Percentiles rank a stretch among this genome's conserved stretches.
Conservation (phyloP, 140 eudicot genomes). For the Oenanthe javanica region DNA sequence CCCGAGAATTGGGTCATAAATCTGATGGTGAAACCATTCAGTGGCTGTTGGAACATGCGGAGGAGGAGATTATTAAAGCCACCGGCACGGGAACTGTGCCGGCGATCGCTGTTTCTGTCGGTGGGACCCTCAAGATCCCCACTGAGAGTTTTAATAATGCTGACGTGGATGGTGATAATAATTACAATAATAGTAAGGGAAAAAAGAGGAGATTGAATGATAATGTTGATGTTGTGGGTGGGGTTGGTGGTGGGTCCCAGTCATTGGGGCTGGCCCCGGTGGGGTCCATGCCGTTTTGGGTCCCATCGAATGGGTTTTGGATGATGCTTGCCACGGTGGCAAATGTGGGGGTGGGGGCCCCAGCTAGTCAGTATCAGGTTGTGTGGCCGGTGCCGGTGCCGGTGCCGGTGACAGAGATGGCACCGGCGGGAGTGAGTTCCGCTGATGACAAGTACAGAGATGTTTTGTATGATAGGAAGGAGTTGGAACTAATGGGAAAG, state of each 20-base stretch:
- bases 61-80: neutral
- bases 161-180: neutral
- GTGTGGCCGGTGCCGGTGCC: neutral
- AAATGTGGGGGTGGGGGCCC: neutral
- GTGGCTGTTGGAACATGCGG: neutral
- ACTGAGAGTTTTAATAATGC: neutral
- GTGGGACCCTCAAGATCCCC: neutral
- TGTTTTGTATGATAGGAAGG: neutral
- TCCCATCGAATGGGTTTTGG: neutral
- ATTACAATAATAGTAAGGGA: neutral
- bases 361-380: neutral
- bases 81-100: neutral
- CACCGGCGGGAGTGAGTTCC: neutral
- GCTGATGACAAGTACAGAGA: neutral
- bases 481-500: slow-evolving; percentile 1
- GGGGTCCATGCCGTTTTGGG: neutral
- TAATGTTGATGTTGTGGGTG: neutral
- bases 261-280: neutral
- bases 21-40: neutral
- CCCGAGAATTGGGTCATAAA: slow-evolving; percentile 4
- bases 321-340: slow-evolving; percentile 1
- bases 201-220: neutral
- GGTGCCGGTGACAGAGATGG: neutral
- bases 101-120: neutral
- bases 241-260: neutral